These are phyloP conservation scores for Phlebiopsis gigantea DNA, from an alignment of 768 basidiomycete genomes.

Conservation along the genomic window DNA sequence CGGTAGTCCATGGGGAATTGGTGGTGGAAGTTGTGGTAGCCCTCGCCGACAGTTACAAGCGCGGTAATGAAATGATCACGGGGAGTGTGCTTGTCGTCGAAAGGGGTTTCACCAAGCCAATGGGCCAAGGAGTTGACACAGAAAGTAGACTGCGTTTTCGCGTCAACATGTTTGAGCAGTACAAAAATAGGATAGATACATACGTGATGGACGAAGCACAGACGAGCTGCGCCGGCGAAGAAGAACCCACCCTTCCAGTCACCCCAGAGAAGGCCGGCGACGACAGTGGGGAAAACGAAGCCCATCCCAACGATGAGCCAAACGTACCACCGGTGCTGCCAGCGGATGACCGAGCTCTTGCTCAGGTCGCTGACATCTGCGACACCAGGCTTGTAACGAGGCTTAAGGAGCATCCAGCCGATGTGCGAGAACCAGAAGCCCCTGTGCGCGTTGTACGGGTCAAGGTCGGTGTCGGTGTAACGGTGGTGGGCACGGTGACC, in stretches of 20 bases:
- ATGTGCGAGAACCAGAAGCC: constrained; percentile 85
- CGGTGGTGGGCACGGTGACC: constrained; percentile 97
- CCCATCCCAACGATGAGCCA: constrained; percentile 64
- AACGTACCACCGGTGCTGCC: constrained; percentile 85
- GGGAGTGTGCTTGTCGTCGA: constrained; percentile 94
- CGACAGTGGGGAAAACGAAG: constrained; percentile 66
- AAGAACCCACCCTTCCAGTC: constrained; percentile 84
- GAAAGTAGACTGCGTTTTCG: constrained; percentile 74
- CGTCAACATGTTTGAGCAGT: constrained; percentile 1
- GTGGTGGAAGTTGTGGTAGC: constrained; percentile 99
- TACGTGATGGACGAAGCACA: constrained; percentile 86
- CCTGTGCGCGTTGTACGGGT: constrained; percentile 91
- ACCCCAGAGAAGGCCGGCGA: constrained; percentile 74
- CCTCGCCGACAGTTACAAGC: constrained; percentile 88
- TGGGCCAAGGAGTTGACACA: constrained; percentile 97
- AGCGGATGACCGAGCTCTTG: constrained; percentile 73
- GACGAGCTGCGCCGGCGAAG: constrained; percentile 74
- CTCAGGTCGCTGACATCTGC: constrained; percentile 86
- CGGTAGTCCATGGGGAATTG: constrained; percentile 97
- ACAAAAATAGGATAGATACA: constrained; percentile 25
- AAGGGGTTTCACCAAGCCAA: constrained; percentile 90
- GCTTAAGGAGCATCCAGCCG: constrained; percentile 92
- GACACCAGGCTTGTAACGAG: constrained; percentile 81
- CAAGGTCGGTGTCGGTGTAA: constrained; percentile 95
- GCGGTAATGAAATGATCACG: constrained; percentile 88